Conservation (phyloP, 2,329 filamentous ascomycete species). For the Eutypa lata region DNA sequence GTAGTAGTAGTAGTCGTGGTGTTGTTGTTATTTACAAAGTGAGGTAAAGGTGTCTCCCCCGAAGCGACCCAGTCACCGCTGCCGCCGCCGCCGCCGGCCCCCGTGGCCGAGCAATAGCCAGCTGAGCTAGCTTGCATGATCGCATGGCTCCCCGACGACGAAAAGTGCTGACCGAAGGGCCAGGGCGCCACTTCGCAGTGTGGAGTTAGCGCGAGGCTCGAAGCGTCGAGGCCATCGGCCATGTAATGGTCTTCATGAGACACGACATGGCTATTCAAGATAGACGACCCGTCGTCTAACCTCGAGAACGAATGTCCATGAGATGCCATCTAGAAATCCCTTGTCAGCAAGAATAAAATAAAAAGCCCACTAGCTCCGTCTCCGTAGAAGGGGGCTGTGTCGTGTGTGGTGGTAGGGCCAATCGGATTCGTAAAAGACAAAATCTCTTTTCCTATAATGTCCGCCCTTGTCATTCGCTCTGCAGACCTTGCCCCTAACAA, state of each 20-base stretch:
- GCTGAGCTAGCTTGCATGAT: background rate
- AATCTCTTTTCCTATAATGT: background rate
- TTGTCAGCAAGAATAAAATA: background rate
- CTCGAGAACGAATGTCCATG: background rate
- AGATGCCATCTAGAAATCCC: background rate
- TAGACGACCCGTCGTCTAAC: background rate
- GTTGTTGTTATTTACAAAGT: background rate
- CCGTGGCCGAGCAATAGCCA: background rate
- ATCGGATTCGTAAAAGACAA: background rate
- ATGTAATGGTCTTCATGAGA: background rate
- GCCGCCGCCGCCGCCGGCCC: no score
- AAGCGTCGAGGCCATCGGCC: background rate
- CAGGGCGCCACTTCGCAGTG: background rate
- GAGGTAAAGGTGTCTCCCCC: background rate
- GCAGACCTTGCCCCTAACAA: background rate
- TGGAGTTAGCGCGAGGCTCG: background rate
- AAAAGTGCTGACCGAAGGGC: background rate
- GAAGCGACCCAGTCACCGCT: background rate
- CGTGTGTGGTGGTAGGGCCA: background rate
- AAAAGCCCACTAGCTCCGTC: no score
- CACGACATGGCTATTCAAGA: background rate
- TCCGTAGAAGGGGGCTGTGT: no score
- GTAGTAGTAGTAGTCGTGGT: no score
- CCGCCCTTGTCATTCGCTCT: background rate
- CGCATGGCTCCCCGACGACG: background rate